Base-by-base conservation (phyloP, 2,329 filamentous ascomycete genomes). In the Colletotrichum sp. region DNA sequence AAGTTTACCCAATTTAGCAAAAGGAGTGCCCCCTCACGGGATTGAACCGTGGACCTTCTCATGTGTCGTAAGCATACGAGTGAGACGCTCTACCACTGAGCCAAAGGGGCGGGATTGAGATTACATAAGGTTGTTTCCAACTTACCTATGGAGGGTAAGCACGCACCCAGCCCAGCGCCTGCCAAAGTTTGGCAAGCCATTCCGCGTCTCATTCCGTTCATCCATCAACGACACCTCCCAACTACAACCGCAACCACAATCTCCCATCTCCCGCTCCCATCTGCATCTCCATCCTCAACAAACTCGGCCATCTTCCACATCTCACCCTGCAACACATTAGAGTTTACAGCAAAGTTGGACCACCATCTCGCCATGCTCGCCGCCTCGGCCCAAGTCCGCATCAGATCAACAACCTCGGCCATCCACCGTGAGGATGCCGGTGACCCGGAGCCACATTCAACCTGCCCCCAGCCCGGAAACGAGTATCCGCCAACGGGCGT, bases 1-100 rank as follows among this genome's bases (percentile, higher is more conserved):
- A 55, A 30, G 2, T 21, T 12, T 6, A 1, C 1, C 6, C 3
- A 8, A 21, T 1, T 10, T 0, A 24, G 21, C 55, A 69, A 61
- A 69, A 69, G 1, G 0, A 10, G 5, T 75, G 73, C 69, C 73
- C 63, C 69, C 73, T 72, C 73, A 73, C 73, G 73, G 73, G 73
- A 75, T 75, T 72, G 73, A 75, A 75, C 73, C 73, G 73, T 75
- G 73, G 73, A 75, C 73, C 73, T 75, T 75, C 73, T 71, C 73
- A 75, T 75, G 7, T 8, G 1, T 3, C 12, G 57, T 15, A 30
- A 3, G 0, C 3, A 24, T 75, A 75, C 73, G 73, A 75, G 73
- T 75, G 73, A 71, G 73, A 75, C 73, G 73, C 73, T 75, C 73
- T 75, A 75, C 73, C 73, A 75, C 73, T 75, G 73, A 75, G 73